These are phyloP conservation scores for Eucalyptus regnans DNA, from an alignment of 345 rosid genomes.

Conservation along the genomic window DNA sequence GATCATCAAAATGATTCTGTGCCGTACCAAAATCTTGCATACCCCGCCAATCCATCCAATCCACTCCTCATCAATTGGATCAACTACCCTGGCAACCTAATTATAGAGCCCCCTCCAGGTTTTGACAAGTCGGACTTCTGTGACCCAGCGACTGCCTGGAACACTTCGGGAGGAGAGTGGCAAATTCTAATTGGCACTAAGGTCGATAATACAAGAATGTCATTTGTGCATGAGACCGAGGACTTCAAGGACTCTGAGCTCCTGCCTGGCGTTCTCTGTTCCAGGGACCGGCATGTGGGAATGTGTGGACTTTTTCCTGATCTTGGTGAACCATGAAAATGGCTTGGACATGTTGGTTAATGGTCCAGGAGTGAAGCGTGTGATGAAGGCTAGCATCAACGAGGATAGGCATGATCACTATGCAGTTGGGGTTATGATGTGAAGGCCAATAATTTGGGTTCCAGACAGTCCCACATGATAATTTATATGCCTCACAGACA, in stretches of 20 bases:
- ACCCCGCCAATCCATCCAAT: constrained; percentile 50
- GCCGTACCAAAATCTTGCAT: constrained; percentile 80
- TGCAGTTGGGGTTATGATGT: constrained; percentile 42
- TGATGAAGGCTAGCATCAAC: constrained; percentile 43
- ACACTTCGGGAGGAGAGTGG: constrained; percentile 62
- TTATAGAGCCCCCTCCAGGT: constrained; percentile 59
- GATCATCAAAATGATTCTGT: constrained; percentile 51
- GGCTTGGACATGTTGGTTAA: constrained; percentile 35
- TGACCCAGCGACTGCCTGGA: constrained; percentile 86
- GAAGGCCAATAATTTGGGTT: constrained; percentile 14
- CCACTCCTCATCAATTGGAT: constrained; percentile 63
- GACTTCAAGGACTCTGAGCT: constrained; percentile 20
- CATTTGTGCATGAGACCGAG: constrained; percentile 3
- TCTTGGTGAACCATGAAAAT: constrained; percentile 3
- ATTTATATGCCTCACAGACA: constrained; percentile 52
- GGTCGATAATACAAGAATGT: constrained; percentile 44
- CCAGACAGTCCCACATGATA: constrained; percentile 42
- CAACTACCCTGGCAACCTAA: constrained; percentile 56
- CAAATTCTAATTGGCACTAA: constrained; percentile 60
- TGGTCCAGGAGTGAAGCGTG: constrained; percentile 37
- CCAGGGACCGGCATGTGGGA: constrained; percentile 80
- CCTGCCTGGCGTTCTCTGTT: constrained; percentile 24
- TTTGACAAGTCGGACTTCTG: constrained; percentile 55
- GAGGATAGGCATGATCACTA: constrained; percentile 45
- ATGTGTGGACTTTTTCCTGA: constrained; percentile 52